phyloP scores from a whole-genome alignment of 345 rosid genomes.

The Lepidium aucheri region DNA sequence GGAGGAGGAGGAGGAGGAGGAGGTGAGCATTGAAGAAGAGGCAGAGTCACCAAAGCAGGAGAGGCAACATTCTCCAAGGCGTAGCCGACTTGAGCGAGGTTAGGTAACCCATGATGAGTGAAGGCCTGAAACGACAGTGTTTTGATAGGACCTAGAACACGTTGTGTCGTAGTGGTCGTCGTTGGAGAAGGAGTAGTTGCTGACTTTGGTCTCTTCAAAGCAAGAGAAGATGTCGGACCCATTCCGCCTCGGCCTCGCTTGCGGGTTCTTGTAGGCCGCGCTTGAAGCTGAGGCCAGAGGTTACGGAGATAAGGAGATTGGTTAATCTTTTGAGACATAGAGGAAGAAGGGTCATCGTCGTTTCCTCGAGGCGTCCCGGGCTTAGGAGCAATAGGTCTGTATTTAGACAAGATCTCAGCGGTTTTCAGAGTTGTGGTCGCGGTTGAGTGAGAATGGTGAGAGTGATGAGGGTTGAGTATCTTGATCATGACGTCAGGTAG shows the following conservation, averaged over 20 bases:
- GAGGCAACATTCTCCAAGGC: constrained; percentile 24
- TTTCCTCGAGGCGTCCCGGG: constrained; percentile 38
- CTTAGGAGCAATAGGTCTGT: constrained; percentile 90
- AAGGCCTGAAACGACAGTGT: constrained; percentile 20
- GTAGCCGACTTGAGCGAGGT: constrained; percentile 10
- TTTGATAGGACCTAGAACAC: constrained; percentile 16
- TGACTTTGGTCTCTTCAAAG: constrained; percentile 43
- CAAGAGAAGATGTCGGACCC: constrained; percentile 31
- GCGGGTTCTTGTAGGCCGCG: constrained; percentile 75
- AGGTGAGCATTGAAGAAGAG: constrained; percentile 61
- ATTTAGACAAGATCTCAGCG: constrained; percentile 90
- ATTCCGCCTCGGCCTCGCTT: constrained; percentile 70
- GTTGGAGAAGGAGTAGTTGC: constrained; percentile 24
- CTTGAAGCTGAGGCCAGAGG: constrained; percentile 83
- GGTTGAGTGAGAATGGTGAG: constrained; percentile 15
- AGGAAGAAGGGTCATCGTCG: constrained; percentile 30
- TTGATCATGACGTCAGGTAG: constrained; percentile 42
- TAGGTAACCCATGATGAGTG: constrained; percentile 34
- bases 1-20: constrained; percentile 13
- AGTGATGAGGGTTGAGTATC: constrained; percentile 41
- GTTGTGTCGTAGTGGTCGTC: constrained; percentile 11
- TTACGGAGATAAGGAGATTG: constrained; percentile 73
- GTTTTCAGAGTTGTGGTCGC: constrained; percentile 49
- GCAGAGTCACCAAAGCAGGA: constrained; percentile 56
- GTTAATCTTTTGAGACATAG: constrained; percentile 55